These are phyloP conservation scores for Anaeramoeba flamelloides DNA, from an alignment of 78 protist genomes.

Conservation along the genomic window DNA sequence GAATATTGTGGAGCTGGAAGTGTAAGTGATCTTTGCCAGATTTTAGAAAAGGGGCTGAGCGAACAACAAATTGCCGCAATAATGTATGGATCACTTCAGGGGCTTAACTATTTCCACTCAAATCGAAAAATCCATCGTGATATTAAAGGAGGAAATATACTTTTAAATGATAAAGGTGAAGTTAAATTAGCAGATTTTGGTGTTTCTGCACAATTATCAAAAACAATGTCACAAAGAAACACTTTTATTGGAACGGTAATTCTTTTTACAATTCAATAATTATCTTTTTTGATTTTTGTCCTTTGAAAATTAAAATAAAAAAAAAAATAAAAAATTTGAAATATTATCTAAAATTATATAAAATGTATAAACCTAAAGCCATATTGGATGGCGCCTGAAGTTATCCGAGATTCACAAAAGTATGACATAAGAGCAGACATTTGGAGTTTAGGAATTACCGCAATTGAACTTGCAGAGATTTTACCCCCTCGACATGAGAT, in stretches of 20 bases:
- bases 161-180: neutral
- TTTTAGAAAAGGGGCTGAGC: neutral
- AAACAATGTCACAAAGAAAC: neutral
- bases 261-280: neutral
- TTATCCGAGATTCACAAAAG: neutral
- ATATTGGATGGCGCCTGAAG: slow-evolving; percentile 19
- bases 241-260: neutral
- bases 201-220: slow-evolving; percentile 1
- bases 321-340: too few species aligned
- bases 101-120: slow-evolving; percentile 4
- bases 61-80: slow-evolving; percentile 26
- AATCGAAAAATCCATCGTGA: slow-evolving; percentile 5
- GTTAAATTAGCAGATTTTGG: slow-evolving; percentile 14
- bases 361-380: neutral
- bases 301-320: too few species aligned
- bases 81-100: slow-evolving; percentile 6
- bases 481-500: slow-evolving; percentile 21
- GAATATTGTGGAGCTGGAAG: slow-evolving; percentile 74
- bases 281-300: neutral
- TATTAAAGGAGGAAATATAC: slow-evolving; percentile 5
- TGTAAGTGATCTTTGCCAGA: slow-evolving; percentile 37
- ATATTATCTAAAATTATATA: neutral
- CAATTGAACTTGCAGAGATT: too few species aligned
- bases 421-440: too few species aligned
- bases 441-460: too few species aligned